Conservation (phyloP, 129 eudicot species). For the Flaveria trinervia region DNA sequence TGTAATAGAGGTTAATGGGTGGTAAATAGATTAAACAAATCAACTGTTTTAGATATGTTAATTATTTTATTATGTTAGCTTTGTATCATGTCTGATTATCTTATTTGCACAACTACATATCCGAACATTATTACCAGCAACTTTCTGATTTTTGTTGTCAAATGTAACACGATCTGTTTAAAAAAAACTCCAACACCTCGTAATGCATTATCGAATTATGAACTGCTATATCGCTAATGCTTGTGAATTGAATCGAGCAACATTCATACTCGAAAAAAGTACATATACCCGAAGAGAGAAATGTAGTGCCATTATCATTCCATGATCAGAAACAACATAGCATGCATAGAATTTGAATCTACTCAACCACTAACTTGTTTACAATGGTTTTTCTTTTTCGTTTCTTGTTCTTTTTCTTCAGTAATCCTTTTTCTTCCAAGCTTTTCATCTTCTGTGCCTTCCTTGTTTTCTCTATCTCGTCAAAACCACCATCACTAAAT, state of each 20-base stretch:
- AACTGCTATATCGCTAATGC: neutral
- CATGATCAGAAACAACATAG: neutral
- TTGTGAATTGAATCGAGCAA: neutral
- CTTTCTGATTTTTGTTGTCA: neutral
- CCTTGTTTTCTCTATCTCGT: conserved; percentile 64
- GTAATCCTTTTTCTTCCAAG: conserved; percentile 55
- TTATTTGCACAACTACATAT: neutral
- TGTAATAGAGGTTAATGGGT: too few species aligned
- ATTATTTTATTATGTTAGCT: too few species aligned
- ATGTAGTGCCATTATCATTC: neutral
- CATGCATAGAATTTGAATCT: conserved; percentile 3
- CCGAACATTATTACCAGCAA: neutral
- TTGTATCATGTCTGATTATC: neutral
- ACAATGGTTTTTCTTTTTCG: conserved; percentile 32
- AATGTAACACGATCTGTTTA: neutral
- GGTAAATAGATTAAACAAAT: too few species aligned
- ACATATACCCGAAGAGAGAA: neutral
- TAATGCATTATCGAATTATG: neutral
- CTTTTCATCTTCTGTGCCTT: conserved; percentile 62
- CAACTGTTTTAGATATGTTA: too few species aligned
- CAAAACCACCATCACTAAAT: conserved; percentile 78
- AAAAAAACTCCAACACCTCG: neutral
- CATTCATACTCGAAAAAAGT: neutral
- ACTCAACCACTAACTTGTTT: conserved; percentile 20
- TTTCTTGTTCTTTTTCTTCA: conserved; percentile 46